Conservation (phyloP, 2,329 filamentous ascomycete species). For the Verticillium zaregamsianum region DNA sequence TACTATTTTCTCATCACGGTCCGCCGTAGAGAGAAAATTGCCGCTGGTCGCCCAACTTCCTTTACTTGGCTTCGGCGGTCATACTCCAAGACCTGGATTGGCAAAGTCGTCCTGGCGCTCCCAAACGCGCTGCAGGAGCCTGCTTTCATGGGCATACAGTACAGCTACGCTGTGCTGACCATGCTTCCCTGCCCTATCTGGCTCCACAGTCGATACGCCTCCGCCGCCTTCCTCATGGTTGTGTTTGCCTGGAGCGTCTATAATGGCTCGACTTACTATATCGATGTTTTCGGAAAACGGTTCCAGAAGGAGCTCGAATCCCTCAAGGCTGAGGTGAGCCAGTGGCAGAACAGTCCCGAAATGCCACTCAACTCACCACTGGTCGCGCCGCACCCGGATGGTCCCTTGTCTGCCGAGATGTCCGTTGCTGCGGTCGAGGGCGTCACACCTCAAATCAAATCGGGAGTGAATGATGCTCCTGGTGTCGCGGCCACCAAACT, state of each 20-base stretch:
- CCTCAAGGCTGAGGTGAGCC: constrained; percentile 81
- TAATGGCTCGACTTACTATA: constrained; percentile 96
- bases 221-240: constrained; percentile 67
- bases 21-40: constrained; percentile 91
- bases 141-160: constrained; percentile 96
- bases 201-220: constrained; percentile 86
- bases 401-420: constrained; percentile 6
- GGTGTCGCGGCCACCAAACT: constrained; percentile 20
- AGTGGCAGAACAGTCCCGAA: constrained; percentile 70
- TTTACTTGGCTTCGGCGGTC: constrained; percentile 96
- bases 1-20: constrained; percentile 97
- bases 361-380: constrained; percentile 32
- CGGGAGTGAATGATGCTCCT: constrained; percentile 12
- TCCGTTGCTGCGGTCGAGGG: constrained; percentile 9
- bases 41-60: constrained; percentile 88
- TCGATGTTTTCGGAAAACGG: constrained; percentile 93
- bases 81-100: constrained; percentile 86
- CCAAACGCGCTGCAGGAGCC: constrained; percentile 75
- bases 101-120: constrained; percentile 75
- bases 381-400: constrained; percentile 28
- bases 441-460: constrained; percentile 11
- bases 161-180: constrained; percentile 81
- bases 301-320: constrained; percentile 96
- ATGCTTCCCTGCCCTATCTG: constrained; percentile 94
- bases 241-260: constrained; percentile 96